Evolutionary conservation across 495 filamentous ascomycete species (phyloP).

Genomic region (Xylaria curta): DNA sequence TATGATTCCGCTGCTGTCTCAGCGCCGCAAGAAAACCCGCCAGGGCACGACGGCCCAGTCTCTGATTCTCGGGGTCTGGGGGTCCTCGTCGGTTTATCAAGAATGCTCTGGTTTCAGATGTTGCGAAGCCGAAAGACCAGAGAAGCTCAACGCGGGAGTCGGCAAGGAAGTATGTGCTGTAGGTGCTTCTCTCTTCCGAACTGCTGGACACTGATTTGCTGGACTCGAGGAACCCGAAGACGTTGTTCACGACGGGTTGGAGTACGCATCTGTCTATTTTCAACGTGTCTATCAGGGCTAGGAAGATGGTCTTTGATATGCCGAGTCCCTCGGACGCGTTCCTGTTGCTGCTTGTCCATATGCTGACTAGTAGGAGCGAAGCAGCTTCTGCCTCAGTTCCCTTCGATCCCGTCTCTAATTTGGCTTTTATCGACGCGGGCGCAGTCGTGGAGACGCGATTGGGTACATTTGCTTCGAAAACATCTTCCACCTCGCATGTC

Average conservation of each 20-base stretch:
- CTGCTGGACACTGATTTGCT: neutral
- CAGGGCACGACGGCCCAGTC: neutral
- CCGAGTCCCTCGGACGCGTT: neutral
- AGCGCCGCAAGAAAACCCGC: neutral
- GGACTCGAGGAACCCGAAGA: neutral
- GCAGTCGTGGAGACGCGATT: neutral
- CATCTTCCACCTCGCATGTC: neutral
- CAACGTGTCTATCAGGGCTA: neutral
- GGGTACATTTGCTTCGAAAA: neutral
- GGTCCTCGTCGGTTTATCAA: neutral
- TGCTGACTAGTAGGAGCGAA: neutral
- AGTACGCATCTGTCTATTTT: constrained; percentile 2
- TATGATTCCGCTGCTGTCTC: neutral
- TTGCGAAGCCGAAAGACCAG: neutral
- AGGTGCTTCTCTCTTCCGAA: neutral
- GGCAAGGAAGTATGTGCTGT: neutral
- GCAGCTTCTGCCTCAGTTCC: neutral
- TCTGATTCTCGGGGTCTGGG: neutral
- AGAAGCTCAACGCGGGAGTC: neutral
- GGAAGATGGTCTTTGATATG: neutral
- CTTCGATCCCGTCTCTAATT: neutral
- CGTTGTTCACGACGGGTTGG: neutral
- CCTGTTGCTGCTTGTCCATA: constrained; percentile 3
- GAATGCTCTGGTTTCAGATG: neutral
- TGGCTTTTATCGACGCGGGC: neutral